phyloP scores from a whole-genome alignment of 345 rosid species.

The Ceriops decandra region DNA sequence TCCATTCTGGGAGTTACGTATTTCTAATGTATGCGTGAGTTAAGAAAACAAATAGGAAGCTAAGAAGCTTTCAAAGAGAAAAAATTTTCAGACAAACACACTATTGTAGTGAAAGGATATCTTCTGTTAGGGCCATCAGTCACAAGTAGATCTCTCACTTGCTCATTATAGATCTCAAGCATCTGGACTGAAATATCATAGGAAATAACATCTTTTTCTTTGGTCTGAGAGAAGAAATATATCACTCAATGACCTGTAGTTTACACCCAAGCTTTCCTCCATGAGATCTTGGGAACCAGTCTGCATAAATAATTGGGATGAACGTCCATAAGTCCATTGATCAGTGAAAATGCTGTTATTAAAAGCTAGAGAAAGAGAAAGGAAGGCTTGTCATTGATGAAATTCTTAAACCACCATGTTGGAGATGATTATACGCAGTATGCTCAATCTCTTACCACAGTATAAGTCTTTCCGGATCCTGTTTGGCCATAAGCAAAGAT shows the following conservation, averaged over 20 bases:
- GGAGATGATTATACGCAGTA: not conserved
- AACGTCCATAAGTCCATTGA: conserved; percentile 4
- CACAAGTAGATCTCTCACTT: conserved; percentile 30
- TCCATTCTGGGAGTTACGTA: conserved; percentile 32
- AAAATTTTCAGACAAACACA: not conserved
- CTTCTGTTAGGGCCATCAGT: conserved; percentile 22
- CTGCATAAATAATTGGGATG: conserved; percentile 23
- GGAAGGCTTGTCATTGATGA: not conserved
- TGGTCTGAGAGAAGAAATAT: conserved; percentile 29
- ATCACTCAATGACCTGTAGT: conserved; percentile 36
- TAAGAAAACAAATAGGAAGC: conserved; percentile 15
- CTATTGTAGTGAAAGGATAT: conserved; percentile 23
- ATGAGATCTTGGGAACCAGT: conserved; percentile 29
- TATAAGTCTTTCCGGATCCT: conserved; percentile 33
- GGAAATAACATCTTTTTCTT: conserved; percentile 27
- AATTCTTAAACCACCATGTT: not conserved
- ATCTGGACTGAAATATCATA: conserved; percentile 33
- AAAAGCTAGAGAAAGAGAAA: not conserved
- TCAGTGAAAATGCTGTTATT: not conserved
- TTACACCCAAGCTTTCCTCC: conserved; percentile 27
- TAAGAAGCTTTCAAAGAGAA: conserved; percentile 7
- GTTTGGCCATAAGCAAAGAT: conserved; percentile 38
- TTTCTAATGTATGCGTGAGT: conserved; percentile 31
- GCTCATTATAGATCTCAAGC: conserved; percentile 37
- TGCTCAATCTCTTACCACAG: conserved; percentile 26